phyloP scores from a whole-genome alignment of 768 basidiomycete species.

The Boletus sp. region DNA sequence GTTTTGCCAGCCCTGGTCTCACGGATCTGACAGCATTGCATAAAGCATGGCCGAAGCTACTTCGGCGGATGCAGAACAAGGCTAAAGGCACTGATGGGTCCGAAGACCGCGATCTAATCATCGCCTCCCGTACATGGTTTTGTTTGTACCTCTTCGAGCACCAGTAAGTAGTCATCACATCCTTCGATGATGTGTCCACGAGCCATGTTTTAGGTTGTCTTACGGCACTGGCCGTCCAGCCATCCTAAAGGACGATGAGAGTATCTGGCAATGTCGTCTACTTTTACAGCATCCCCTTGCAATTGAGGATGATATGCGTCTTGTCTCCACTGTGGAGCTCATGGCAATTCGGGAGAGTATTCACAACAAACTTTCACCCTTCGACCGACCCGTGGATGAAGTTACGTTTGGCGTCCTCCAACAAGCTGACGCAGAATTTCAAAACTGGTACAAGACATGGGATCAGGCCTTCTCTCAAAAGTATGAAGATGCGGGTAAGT shows the following conservation, averaged over 20 bases:
- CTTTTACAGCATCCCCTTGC: conserved; percentile 84
- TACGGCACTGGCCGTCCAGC: conserved; percentile 94
- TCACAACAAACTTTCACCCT: conserved; percentile 78
- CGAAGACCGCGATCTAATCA: conserved; percentile 76
- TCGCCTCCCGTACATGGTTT: conserved; percentile 88
- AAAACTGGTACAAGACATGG: conserved; percentile 79
- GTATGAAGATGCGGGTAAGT: conserved; percentile 76
- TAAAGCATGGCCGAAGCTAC: conserved; percentile 84
- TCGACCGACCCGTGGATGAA: conserved; percentile 73
- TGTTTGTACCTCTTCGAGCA: conserved; percentile 93
- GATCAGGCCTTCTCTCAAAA: conserved; percentile 78
- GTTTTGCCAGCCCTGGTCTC: conserved; percentile 1
- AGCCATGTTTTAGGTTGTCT: conserved; percentile 63
- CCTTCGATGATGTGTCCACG: not conserved
- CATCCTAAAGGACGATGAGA: conserved; percentile 89
- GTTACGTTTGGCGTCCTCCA: conserved; percentile 70
- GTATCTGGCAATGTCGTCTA: conserved; percentile 76
- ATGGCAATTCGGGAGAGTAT: conserved; percentile 87
- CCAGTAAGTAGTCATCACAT: conserved; percentile 55
- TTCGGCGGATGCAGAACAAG: conserved; percentile 72
- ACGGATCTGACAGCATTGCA: conserved; percentile 63
- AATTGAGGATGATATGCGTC: conserved; percentile 91
- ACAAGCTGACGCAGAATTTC: conserved; percentile 75
- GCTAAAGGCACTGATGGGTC: conserved; percentile 47
- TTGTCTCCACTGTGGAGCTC: conserved; percentile 92